Conservation (phyloP, 2,329 filamentous ascomycete genomes). For the Ophiosphaerella narmari region DNA sequence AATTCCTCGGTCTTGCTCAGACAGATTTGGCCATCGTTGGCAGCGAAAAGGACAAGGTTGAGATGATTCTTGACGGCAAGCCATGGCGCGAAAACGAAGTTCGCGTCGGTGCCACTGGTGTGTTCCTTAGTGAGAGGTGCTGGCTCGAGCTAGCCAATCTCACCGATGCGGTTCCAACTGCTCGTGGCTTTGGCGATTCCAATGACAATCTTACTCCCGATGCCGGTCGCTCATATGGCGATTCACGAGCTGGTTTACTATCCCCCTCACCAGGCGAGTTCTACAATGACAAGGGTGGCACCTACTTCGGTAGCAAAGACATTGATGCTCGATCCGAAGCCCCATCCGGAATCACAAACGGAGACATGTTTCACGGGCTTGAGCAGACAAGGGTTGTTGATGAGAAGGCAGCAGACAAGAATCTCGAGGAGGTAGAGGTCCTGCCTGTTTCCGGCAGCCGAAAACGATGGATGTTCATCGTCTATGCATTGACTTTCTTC, state of each 20-base stretch:
- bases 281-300: slow-evolving; percentile 74
- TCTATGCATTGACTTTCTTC: slow-evolving; percentile 83
- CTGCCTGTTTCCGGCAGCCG: slow-evolving; percentile 76
- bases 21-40: slow-evolving; percentile 84
- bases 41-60: slow-evolving; percentile 88
- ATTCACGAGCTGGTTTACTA: slow-evolving; percentile 63
- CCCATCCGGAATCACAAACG: slow-evolving; percentile 83
- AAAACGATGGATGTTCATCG: slow-evolving; percentile 87
- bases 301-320: slow-evolving; percentile 82
- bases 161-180: slow-evolving; percentile 59
- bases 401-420: slow-evolving; percentile 90
- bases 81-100: slow-evolving; percentile 93
- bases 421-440: slow-evolving; percentile 88
- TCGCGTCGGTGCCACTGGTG: slow-evolving; percentile 84
- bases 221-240: slow-evolving; percentile 58
- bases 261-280: slow-evolving; percentile 64
- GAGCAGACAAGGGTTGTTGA: slow-evolving; percentile 94
- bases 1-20: slow-evolving; percentile 89
- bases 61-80: slow-evolving; percentile 88
- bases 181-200: slow-evolving; percentile 26
- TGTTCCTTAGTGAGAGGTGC: slow-evolving; percentile 93
- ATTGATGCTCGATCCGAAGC: slow-evolving; percentile 88
- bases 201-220: slow-evolving; percentile 62
- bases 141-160: slow-evolving; percentile 90
- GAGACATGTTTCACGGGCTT: slow-evolving; percentile 97